phyloP scores from a whole-genome alignment of 1,139 yeast genomes.

The Meyerozyma guilliermondii region DNA sequence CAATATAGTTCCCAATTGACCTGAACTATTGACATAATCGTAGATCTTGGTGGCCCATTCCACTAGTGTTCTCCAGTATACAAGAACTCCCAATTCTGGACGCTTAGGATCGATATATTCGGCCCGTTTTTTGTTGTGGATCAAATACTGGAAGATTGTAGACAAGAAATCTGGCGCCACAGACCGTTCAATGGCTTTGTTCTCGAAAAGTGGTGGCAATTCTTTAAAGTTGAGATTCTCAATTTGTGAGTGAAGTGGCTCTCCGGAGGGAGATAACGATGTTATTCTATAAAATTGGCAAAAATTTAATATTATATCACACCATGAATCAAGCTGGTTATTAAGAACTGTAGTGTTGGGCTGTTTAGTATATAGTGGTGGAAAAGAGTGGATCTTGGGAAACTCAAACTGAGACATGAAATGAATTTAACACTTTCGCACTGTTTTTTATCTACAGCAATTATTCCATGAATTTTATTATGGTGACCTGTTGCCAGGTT shows the following conservation, averaged over 20 bases:
- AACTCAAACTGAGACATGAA: slow-evolving; percentile 25
- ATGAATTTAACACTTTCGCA: neutral
- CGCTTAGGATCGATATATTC: slow-evolving; percentile 44
- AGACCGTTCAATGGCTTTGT: slow-evolving; percentile 43
- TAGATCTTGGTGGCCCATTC: slow-evolving; percentile 69
- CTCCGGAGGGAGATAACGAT: slow-evolving; percentile 29
- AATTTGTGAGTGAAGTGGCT: slow-evolving; percentile 21
- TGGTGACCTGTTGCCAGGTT: neutral
- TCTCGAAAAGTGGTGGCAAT: slow-evolving; percentile 40
- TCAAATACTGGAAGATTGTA: slow-evolving; percentile 56
- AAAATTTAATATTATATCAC: slow-evolving; percentile 42
- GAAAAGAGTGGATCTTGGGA: slow-evolving; percentile 79
- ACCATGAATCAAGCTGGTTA: slow-evolving; percentile 59
- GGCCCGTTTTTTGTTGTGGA: slow-evolving; percentile 45
- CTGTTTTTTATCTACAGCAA: neutral
- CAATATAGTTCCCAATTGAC: slow-evolving; percentile 72
- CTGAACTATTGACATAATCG: slow-evolving; percentile 56
- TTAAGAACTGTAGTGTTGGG: slow-evolving; percentile 75
- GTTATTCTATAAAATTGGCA: slow-evolving; percentile 53
- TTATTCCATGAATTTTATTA: slow-evolving; percentile 1
- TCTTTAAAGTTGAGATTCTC: slow-evolving; percentile 14
- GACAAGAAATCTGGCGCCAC: slow-evolving; percentile 53
- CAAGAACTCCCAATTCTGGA: slow-evolving; percentile 42
- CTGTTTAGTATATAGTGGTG: slow-evolving; percentile 89
- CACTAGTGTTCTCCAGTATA: slow-evolving; percentile 67